Percentiles rank a stretch among this genome's conserved stretches.
These are phyloP conservation scores for Aspergillus pseudoglaucus DNA, from an alignment of 2,329 filamentous ascomycete species.

Conservation along the genomic window DNA sequence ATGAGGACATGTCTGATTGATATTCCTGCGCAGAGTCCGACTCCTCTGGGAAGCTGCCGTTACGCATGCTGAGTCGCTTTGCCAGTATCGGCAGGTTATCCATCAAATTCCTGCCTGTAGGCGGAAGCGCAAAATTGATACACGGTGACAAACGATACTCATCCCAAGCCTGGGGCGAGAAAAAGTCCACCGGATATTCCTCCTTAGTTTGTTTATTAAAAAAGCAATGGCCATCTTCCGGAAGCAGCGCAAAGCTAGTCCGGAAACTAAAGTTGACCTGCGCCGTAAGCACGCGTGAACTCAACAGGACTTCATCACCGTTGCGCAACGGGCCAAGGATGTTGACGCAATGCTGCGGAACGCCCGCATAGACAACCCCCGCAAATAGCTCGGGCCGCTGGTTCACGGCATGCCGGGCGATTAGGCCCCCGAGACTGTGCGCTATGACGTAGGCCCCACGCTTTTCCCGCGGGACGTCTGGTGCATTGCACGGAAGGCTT, in stretches of 20 bases:
- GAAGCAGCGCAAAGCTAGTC: constrained; percentile 77
- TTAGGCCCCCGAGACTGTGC: constrained; percentile 78
- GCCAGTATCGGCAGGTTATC: constrained; percentile 33
- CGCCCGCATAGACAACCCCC: constrained; percentile 78
- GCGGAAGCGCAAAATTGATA: constrained; percentile 60
- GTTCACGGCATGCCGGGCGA: constrained; percentile 84
- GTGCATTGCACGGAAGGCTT: constrained; percentile 65
- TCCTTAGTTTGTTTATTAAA: constrained; percentile 75
- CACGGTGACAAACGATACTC: constrained; percentile 73
- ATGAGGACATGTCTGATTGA: not conserved
- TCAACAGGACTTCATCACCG: constrained; percentile 85
- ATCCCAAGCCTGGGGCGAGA: constrained; percentile 71
- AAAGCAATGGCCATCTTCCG: constrained; percentile 82
- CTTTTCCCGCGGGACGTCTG: constrained; percentile 45
- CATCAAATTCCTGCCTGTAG: constrained; percentile 35
- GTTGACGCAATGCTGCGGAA: constrained; percentile 81
- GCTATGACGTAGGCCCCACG: constrained; percentile 75
- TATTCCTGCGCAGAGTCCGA: not conserved
- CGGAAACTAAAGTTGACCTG: constrained; percentile 90
- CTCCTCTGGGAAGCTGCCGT: constrained; percentile 9
- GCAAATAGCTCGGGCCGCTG: constrained; percentile 76
- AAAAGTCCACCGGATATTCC: constrained; percentile 77
- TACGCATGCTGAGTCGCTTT: constrained; percentile 31
- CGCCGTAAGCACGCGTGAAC: constrained; percentile 81
- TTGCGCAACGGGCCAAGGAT: constrained; percentile 84